Evolutionary conservation across 2,329 filamentous ascomycete genomes (phyloP), one percentile per base, ranked within the genome.

Genomic region (Torrubiella hemipterigena): DNA sequence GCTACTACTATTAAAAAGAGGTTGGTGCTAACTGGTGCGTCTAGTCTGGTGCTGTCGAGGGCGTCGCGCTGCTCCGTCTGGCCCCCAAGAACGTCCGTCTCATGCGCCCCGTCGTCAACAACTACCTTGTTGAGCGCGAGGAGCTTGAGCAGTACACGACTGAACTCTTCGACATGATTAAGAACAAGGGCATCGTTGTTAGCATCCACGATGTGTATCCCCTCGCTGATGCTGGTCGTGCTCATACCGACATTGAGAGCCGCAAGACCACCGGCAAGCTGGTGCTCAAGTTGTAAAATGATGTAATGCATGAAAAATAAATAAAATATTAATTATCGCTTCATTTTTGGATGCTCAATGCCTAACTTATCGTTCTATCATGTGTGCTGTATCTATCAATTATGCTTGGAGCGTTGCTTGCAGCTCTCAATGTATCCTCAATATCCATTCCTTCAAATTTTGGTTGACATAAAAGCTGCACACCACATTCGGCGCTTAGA

Each of bases 201-300:
- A 69, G 67, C 37, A 70, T 93, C 18, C 81, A 93, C 51, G 73
- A 86, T 39, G 61, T 77, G 0, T 94, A 94, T 52, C 72, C 79
- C 5, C 59, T 94, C 24, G 69, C 73, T 45, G 77, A 94, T 27
- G 73, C 80, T 20, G 73, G 65, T 21, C 63, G 70, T 44, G 85
- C 84, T 10, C 85, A 93, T 40, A 55, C 60, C 29, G 84, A 94
- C 52, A 66, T 95, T 27, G 81, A 93, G 56, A 71, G 81, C 25
- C 67, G 86, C 44, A 83, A 79, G 63, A 91, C 84, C 3, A 83
- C 75, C 9, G 87, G 87, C 13, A 94, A 94, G 63, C 55, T 93
- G 39, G 52, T 95, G 34, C 53, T 94, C 47, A 77, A 77, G 58
- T 68, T 74, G 28, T 27, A 10, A 15, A n/a, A 37, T 30, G 12